Percentiles rank a stretch among this genome's conserved stretches.
Evolutionary conservation across 2,329 filamentous ascomycete species (phyloP).

Genomic region (Epichloe sylvatica): DNA sequence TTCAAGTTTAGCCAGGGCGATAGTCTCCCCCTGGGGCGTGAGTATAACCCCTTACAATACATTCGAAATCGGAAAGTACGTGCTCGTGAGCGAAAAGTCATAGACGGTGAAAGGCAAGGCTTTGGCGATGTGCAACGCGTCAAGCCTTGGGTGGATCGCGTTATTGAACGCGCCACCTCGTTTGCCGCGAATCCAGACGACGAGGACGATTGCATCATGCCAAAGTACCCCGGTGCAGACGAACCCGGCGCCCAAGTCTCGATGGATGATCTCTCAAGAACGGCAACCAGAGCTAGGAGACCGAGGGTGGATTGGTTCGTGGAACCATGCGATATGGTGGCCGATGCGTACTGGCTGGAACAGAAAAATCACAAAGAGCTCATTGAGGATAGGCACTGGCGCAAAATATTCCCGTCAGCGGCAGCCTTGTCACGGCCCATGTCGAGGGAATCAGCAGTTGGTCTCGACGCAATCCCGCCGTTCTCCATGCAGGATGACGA

Average conservation of each 20-base stretch:
- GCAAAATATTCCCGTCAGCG: constrained; percentile 49
- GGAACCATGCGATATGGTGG: constrained; percentile 71
- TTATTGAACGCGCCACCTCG: constrained; percentile 27
- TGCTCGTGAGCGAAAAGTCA: constrained; percentile 58
- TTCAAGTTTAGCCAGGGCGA: constrained; percentile 15
- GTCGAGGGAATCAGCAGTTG: constrained; percentile 18
- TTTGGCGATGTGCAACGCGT: constrained; percentile 64
- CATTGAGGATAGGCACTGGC: constrained; percentile 67
- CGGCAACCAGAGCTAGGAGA: constrained; percentile 47
- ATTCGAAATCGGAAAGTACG: constrained; percentile 82
- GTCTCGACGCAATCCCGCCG: constrained; percentile 12
- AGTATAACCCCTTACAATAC: constrained; percentile 85
- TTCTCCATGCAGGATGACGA: constrained; percentile 15
- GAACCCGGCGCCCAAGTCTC: constrained; percentile 27
- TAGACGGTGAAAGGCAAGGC: constrained; percentile 61
- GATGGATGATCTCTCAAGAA: constrained; percentile 29
- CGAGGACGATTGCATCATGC: constrained; percentile 19
- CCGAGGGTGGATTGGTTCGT: constrained; percentile 76
- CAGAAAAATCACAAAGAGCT: constrained; percentile 64
- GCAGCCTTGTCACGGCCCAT: constrained; percentile 16
- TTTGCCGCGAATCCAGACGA: constrained; percentile 12
- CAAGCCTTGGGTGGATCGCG: constrained; percentile 60
- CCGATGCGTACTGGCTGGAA: constrained; percentile 84
- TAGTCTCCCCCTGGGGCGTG: constrained; percentile 41
- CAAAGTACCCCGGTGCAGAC: constrained; percentile 33